Base-by-base conservation (phyloP, 441 rosid species). In the Jatropha multifida region DNA sequence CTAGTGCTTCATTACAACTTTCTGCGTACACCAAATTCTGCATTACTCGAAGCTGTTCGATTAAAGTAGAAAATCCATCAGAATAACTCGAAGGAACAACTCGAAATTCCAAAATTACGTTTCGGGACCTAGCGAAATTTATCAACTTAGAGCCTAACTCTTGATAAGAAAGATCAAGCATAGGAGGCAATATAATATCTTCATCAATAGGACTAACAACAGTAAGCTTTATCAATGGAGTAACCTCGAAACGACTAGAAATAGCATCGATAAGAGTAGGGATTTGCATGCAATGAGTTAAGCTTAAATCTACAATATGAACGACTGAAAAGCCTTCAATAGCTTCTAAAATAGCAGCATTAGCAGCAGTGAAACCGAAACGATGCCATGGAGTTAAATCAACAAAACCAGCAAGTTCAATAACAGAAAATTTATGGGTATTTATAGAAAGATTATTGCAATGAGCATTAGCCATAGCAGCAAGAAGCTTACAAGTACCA, bases 301-400 rank as follows among this genome's bases (percentile, higher is more conserved):
- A 82, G 86, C 94, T 90, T n/a, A 94, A 75, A 78, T 94, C 98
- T 20, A 94, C 94, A 62, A 94, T 88, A 76, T 94, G 98, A 48
- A 94, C 79, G 6, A 84, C 84, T 0, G 94, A 82, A 73, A 78
- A 87, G 56, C 97, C 97, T 73, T 94, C 86, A 4, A 89, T 80
- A 0, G 97, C 92, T 58, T 94, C 94, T 2, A 92, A 72, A 6
- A 94, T 87, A 3, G 92, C 90, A 11, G 94, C 87, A 68, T 92
- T 94, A 11, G 98, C 96, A 0, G 94, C 90, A 0, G 94, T 88
- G 86, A 89, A 94, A 11, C 98, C 98, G 69, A 94, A 94, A 18
- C 96, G 90, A 61, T 92, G 97, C 97, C 97, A 94, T 0, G 97
- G 97, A 13, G 94, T 90, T 49, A 94, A 80, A 88, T 94, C 98